Evolutionary conservation across 352 stramenopile species (phyloP).

Genomic region (Pythium volutum): DNA sequence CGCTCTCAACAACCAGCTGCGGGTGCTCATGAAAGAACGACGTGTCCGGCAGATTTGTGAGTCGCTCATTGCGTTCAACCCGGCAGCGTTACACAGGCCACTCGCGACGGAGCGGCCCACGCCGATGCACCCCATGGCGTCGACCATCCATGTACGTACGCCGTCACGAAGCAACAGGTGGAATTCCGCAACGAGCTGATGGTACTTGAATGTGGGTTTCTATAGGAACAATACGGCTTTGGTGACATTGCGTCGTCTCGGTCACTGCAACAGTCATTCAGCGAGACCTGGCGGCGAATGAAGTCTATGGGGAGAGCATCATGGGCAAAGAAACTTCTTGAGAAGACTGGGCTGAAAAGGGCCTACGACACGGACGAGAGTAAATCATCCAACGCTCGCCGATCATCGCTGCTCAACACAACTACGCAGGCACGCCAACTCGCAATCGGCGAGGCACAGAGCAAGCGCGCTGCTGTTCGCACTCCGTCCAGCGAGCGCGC

Average conservation of each 20-base stretch:
- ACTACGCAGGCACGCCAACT: slow-evolving; percentile 37
- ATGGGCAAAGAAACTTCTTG: slow-evolving; percentile 56
- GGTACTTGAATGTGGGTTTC: background rate
- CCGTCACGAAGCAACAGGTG: background rate
- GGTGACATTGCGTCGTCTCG: slow-evolving; percentile 60
- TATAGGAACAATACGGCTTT: slow-evolving; percentile 75
- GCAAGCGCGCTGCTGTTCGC: background rate
- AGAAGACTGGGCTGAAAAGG: slow-evolving; percentile 43
- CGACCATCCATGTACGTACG: slow-evolving; percentile 34
- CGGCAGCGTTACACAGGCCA: slow-evolving; percentile 30
- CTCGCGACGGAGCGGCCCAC: slow-evolving; percentile 35
- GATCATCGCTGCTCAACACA: slow-evolving; percentile 34
- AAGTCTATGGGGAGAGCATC: slow-evolving; percentile 48
- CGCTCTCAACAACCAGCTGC: slow-evolving; percentile 48
- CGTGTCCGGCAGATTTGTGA: slow-evolving; percentile 49
- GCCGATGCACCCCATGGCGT: slow-evolving; percentile 51
- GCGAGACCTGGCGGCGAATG: slow-evolving; percentile 54
- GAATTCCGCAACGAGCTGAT: too few species aligned
- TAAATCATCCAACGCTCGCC: background rate
- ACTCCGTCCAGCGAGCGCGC: slow-evolving; percentile 16
- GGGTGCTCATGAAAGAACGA: slow-evolving; percentile 42
- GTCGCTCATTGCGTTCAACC: slow-evolving; percentile 41
- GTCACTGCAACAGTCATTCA: slow-evolving; percentile 44
- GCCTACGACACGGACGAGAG: slow-evolving; percentile 11
- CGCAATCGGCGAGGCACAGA: slow-evolving; percentile 11